Evolutionary conservation across 805 yeast species (phyloP).

Genomic region (Kregervanrija delftensis): DNA sequence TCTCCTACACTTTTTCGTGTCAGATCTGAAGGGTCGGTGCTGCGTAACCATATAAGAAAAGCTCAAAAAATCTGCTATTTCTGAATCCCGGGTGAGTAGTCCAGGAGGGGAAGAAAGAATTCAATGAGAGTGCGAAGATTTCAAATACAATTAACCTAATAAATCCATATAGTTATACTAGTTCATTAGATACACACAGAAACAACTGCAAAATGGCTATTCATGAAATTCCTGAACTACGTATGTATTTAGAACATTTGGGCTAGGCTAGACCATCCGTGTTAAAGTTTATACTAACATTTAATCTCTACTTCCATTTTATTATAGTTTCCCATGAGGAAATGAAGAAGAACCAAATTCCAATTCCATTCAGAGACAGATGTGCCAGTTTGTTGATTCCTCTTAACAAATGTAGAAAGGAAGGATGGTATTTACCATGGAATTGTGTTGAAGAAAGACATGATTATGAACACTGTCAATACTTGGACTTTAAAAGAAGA

Average conservation of each 20-base stretch:
- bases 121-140: too few species aligned
- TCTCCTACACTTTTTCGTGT: too few species aligned
- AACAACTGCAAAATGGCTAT: slow-evolving; percentile 21
- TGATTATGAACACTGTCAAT: slow-evolving; percentile 78
- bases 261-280: neutral
- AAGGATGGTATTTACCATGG: slow-evolving; percentile 56
- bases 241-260: slow-evolving; percentile 25
- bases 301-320: neutral
- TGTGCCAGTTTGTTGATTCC: slow-evolving; percentile 65
- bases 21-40: too few species aligned
- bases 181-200: too few species aligned
- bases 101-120: too few species aligned
- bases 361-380: slow-evolving; percentile 75
- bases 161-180: too few species aligned
- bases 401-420: slow-evolving; percentile 53
- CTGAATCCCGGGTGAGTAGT: too few species aligned
- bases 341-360: slow-evolving; percentile 72
- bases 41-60: too few species aligned
- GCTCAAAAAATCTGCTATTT: too few species aligned
- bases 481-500: slow-evolving; percentile 74
- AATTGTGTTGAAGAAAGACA: slow-evolving; percentile 75
- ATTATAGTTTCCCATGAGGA: slow-evolving; percentile 68
- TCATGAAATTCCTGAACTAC: slow-evolving; percentile 34
- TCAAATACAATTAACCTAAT: too few species aligned
- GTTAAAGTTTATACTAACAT: neutral